phyloP scores from a whole-genome alignment of 306 rosid genomes.

The Vicia villosa region DNA sequence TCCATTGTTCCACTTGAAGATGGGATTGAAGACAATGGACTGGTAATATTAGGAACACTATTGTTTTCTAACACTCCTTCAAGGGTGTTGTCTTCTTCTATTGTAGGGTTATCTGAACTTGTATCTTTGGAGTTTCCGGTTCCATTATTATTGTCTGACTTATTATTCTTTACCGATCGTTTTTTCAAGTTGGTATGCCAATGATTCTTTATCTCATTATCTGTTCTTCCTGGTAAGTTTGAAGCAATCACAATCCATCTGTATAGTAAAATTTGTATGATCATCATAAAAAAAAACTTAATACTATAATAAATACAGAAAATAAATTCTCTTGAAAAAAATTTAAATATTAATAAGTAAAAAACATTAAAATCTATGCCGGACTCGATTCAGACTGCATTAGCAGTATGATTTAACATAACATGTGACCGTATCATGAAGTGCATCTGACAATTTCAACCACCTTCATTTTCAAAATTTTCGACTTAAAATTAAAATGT shows the following conservation, averaged over 20 bases:
- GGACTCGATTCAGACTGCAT: no score
- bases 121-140: background rate
- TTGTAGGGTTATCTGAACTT: conserved; percentile 9
- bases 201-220: conserved; percentile 74
- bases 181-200: conserved; percentile 75
- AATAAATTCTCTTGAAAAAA: no score
- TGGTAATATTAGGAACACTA: background rate
- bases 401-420: no score
- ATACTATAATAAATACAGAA: no score
- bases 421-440: no score
- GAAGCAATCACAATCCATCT: conserved; percentile 81
- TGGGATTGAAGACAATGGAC: no score
- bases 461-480: no score
- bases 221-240: conserved; percentile 36
- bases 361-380: no score
- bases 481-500: no score
- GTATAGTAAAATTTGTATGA: background rate
- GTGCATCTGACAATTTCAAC: no score
- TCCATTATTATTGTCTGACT: background rate
- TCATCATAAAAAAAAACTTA: background rate
- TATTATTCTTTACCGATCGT: conserved; percentile 10
- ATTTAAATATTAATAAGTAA: no score
- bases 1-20: background rate
- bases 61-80: background rate
- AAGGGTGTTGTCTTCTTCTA: background rate